Evolutionary conservation across 306 rosid genomes (phyloP), one percentile per base, ranked within the genome.

Genomic region (Rosa lucieae): DNA sequence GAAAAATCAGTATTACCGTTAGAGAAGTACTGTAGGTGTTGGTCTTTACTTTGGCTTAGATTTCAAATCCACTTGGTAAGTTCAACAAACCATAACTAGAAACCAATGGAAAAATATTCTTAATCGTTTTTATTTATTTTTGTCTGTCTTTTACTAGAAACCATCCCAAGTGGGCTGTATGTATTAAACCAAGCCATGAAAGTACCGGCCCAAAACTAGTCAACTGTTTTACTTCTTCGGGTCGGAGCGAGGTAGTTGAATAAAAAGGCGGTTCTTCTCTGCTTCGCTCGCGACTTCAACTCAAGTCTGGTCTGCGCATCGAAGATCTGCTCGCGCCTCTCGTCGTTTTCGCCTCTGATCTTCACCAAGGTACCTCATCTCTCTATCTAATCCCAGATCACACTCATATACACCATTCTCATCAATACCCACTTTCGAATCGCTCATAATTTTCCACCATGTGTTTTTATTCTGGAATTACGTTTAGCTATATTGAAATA

Each of bases 311-410:
- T 75, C 42, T 37, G 4, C 66, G 20, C 53, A 29, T 70, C 66
- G 71, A 62, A 66, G 74, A 73, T 73, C 83, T 63, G 49, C 48
- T 73, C 78, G 46, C 53, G 21, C 26, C 78, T 47, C 70, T 62
- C 21, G 44, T 55, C n/a, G 63, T 66, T 20, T 80, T n/a, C 58
- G 73, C 78, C 13, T 67, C 78, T 21, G 73, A 80, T 42, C 80
- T 47, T 53, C 65, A 21, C 18, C 37, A 59, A 72, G 87, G 84
- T 80, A 43, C 13, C 2, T 8, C 6, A 17, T 37, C 67, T 83
- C 73, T 26, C 67, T 26, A 17, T 70, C 56, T 40, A 37, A 5
- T 46, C 21, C 51, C 46, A 35, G 51, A 20, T 49, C 65, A 35
- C 43, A 6, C 17, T 10, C 1, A 13, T 4, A n/a, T 26, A 0